Percentiles rank a stretch among this genome's conserved stretches.
These are phyloP conservation scores for Sicyos edulis DNA, from an alignment of 306 rosid genomes.

Conservation along the genomic window DNA sequence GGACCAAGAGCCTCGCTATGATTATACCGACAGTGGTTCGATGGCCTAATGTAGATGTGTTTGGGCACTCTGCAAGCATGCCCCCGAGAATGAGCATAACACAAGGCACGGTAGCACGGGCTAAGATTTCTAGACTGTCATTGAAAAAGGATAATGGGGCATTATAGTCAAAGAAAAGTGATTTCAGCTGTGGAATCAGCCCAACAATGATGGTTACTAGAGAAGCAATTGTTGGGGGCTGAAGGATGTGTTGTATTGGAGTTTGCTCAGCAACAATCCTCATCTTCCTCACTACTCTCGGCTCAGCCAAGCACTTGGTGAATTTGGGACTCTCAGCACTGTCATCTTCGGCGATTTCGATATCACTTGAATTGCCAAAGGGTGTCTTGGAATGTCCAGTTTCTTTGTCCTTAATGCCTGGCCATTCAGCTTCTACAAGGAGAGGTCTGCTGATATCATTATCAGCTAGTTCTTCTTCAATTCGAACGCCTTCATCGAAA, in stretches of 20 bases:
- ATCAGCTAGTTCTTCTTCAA: slow-evolving; percentile 36
- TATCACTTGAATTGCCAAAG: slow-evolving; percentile 45
- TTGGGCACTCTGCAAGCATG: slow-evolving; percentile 91
- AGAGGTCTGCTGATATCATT: slow-evolving; percentile 65
- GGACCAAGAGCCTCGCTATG: slow-evolving; percentile 73
- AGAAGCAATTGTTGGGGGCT: slow-evolving; percentile 86
- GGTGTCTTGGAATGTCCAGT: slow-evolving; percentile 79
- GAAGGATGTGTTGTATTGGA: slow-evolving; percentile 71
- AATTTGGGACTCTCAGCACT: slow-evolving; percentile 50
- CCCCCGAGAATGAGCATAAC: slow-evolving; percentile 91
- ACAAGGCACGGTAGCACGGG: slow-evolving; percentile 72
- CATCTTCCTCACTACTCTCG: slow-evolving; percentile 69
- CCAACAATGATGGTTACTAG: slow-evolving; percentile 74
- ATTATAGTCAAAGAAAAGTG: slow-evolving; percentile 52
- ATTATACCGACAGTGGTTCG: slow-evolving; percentile 61
- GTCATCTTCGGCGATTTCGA: slow-evolving; percentile 33
- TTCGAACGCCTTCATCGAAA: slow-evolving; percentile 57
- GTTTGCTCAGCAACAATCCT: slow-evolving; percentile 76
- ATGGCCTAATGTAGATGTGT: slow-evolving; percentile 61
- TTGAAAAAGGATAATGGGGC: slow-evolving; percentile 66
- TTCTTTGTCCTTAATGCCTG: slow-evolving; percentile 84
- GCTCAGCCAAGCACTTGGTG: slow-evolving; percentile 72
- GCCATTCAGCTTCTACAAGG: slow-evolving; percentile 97
- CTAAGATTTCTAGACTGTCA: slow-evolving; percentile 67
- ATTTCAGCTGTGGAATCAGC: slow-evolving; percentile 57